Evolutionary conservation across 2,329 filamentous ascomycete genomes (phyloP), one percentile per base, ranked within the genome.

Genomic region (Sclerotinia nivalis): DNA sequence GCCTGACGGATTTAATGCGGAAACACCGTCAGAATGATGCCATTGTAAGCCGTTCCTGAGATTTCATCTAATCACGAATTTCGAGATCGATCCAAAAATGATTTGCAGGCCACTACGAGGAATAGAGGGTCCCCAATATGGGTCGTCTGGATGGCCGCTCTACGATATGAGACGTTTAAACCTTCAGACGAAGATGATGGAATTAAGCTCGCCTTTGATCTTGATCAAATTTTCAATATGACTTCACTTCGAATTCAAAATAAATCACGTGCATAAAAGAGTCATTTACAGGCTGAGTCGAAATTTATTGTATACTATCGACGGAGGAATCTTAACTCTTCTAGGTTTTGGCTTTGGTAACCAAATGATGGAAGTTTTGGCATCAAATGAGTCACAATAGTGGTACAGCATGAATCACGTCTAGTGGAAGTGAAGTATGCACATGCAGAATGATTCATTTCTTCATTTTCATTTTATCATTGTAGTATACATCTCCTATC

Each of bases 1-100:
- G 10, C 9, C 12, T 43, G 10, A 31, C n/a, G 6, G 5, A 40
- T n/a, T 28, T 7, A 43, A 43, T 52, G 34, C 49, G 6, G 34
- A 28, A 45, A 56, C n/a, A 58, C 37, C 58, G 50, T 56, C 50
- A 56, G 50, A 37, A 66, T 56, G 25, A 37, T 37, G 52, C 50
- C 37, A 58, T 45, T 18, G 13, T 31, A 43, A 66, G 52, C 40
- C 25, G 50, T n/a, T 25, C 37, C 64, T 66, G 50, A 55, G 52
- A 34, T 20, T 56, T 15, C n/a, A 66, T 66, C 64, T 55, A 31
- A 45, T 58, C 25, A 40, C 22, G 13, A 34, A 34, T 4, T 20
- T 66, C n/a, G 12, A 45, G 50, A 66, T 56, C 50, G 20, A 66
- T 66, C 31, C 18, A 52, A 22, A n/a, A 52, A 43, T 25, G 22